Evolutionary conservation across 106 monocot genomes (phyloP), one percentile per base, ranked within the genome.

Genomic region (Hemerocallis citrina): DNA sequence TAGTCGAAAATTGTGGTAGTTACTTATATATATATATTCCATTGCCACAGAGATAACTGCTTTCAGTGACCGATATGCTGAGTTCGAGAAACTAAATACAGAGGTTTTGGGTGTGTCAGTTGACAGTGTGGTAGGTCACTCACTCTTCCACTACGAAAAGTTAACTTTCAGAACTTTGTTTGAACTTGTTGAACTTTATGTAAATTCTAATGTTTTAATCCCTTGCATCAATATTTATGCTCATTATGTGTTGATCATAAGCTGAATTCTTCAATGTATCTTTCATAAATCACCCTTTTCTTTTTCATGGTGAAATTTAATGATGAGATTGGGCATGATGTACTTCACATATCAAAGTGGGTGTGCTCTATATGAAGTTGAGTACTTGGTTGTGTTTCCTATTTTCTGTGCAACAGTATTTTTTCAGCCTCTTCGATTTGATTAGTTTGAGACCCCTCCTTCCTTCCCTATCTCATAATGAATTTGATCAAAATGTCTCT

Each of bases 51-150:
- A 93, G 65, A 93, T 93, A 43, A 89, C 85, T 69, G 93, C 93
- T 35, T 93, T 93, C 77, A 93, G 93, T 58, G 93, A 93, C 41
- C 70, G 93, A 27, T 55, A 93, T 48, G 62, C 71, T 24, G 93
- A 93, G 39, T 93, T 89, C 63, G 93, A 81, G 59, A 85, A 79
- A 46, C 5, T 93, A 11, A 89, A 89, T 62, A 93, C 93, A 15
- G 79, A 93, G 66, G 61, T 93, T 29, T 73, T 89, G 61, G 93
- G 89, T 61, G 82, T 93, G 62, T 93, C 93, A 27, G 46, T 89
- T 58, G 93, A 93, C 82, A 93, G 93, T 75, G 88, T 93, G 88
- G 93, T 93, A 89, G 63, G 68, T 66, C 68, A 44, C 31, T 30
- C 12, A 55, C 55, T 56, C 55, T 13, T 52, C 15, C 5, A 52